A percentile compares a stretch with the other conserved stretches of the same genome.
phyloP scores from a whole-genome alignment of 1,284 basidiomycete species.

The Meira nashicola region DNA sequence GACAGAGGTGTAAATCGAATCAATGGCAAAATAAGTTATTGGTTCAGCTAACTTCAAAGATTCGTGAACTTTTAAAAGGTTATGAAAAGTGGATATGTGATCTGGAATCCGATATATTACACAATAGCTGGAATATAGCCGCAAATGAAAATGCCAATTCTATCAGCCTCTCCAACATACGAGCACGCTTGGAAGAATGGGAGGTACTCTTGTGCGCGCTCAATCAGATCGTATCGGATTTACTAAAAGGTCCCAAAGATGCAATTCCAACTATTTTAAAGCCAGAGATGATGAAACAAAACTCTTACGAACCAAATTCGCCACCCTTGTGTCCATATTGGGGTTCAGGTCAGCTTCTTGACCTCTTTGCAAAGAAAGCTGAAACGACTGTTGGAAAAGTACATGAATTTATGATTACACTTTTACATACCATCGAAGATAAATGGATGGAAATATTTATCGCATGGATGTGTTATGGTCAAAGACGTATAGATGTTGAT shows the following conservation, averaged over 20 bases:
- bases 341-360: slow-evolving; percentile 5
- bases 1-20: not conserved
- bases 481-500: not conserved
- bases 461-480: slow-evolving; percentile 8
- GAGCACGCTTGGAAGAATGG: slow-evolving; percentile 28
- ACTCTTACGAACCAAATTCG: not conserved
- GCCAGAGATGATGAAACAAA: not conserved
- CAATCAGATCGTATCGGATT: slow-evolving; percentile 20
- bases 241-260: slow-evolving; percentile 19
- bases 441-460: not conserved
- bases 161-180: slow-evolving; percentile 29
- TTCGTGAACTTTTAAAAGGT: slow-evolving; percentile 23
- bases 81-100: slow-evolving; percentile 27
- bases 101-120: slow-evolving; percentile 22
- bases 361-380: slow-evolving; percentile 17
- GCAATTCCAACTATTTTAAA: too few relatives aligned
- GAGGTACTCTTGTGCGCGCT: slow-evolving; percentile 27
- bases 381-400: not conserved
- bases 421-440: not conserved
- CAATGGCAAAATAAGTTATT: slow-evolving; percentile 21
- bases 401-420: not conserved
- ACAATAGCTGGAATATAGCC: slow-evolving; percentile 20
- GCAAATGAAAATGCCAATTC: slow-evolving; percentile 20
- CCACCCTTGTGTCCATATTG: not conserved
- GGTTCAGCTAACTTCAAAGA: slow-evolving; percentile 27